phyloP scores from a whole-genome alignment of 495 filamentous ascomycete species.

The Penicillium antarcticum region DNA sequence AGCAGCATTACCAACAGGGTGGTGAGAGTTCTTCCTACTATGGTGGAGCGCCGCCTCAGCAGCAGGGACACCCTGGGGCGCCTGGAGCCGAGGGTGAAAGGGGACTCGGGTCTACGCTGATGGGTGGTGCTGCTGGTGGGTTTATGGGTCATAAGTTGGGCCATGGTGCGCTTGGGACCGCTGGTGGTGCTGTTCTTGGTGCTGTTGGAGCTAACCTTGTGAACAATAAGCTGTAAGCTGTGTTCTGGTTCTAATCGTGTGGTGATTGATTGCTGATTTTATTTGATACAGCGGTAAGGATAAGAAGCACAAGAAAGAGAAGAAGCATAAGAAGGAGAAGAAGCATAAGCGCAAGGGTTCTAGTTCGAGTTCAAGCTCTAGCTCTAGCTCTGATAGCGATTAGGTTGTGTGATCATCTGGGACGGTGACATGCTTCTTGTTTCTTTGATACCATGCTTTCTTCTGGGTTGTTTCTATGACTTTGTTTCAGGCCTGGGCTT shows the following conservation, averaged over 20 bases:
- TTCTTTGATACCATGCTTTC: constrained; percentile 1
- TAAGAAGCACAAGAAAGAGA: constrained; percentile 32
- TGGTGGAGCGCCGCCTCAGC: constrained; percentile 5
- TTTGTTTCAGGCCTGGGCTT: not conserved
- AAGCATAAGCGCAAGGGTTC: constrained; percentile 24
- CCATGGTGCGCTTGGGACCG: constrained; percentile 38
- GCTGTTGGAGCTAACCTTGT: constrained; percentile 41
- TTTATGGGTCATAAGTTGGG: constrained; percentile 42
- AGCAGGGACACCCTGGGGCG: constrained; percentile 15
- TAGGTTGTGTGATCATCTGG: not conserved
- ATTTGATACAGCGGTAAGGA: constrained; percentile 15
- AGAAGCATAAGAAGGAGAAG: constrained; percentile 26
- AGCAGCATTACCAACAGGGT: constrained; percentile 23
- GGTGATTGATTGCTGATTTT: constrained; percentile 10
- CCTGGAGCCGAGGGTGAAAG: constrained; percentile 32
- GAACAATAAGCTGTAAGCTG: constrained; percentile 34
- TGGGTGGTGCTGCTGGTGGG: constrained; percentile 43
- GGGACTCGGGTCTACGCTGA: constrained; percentile 41
- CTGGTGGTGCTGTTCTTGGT: constrained; percentile 41
- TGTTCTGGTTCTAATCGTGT: not conserved
- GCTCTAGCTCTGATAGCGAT: constrained; percentile 22
- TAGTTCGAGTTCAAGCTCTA: constrained; percentile 30
- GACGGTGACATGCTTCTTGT: not conserved
- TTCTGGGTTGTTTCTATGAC: not conserved
- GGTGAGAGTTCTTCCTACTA: constrained; percentile 21